A percentile compares a stretch with the other conserved stretches of the same genome.
These are phyloP conservation scores for Phialemoniopsis sp. DNA, from an alignment of 2,329 filamentous ascomycete genomes.

Conservation along the genomic window DNA sequence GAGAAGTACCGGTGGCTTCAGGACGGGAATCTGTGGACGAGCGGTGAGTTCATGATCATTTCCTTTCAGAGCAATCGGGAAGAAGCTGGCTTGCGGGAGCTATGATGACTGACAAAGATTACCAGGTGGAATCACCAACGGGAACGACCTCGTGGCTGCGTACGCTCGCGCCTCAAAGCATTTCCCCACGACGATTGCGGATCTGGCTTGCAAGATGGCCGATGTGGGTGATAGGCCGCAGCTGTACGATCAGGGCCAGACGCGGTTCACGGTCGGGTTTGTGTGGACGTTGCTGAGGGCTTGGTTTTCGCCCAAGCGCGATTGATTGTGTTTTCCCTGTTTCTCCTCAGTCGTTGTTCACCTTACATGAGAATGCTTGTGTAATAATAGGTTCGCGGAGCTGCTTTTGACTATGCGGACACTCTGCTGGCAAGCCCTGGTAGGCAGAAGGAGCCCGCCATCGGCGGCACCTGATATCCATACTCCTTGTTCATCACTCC, in stretches of 20 bases:
- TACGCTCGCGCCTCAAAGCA: constrained; percentile 39
- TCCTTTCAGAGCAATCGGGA: too few species aligned
- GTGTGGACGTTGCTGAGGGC: constrained; percentile 32
- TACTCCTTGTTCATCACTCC: too few species aligned
- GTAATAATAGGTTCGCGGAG: too few species aligned
- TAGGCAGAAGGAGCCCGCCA: too few species aligned
- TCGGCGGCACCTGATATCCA: too few species aligned
- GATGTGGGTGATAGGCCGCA: constrained; percentile 46
- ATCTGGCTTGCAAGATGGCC: constrained; percentile 35
- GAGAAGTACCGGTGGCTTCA: constrained; percentile 43
- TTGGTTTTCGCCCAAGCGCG: constrained; percentile 10
- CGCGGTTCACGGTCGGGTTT: constrained; percentile 22
- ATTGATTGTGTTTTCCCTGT: too few species aligned
- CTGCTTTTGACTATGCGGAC: too few species aligned
- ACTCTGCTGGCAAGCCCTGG: too few species aligned
- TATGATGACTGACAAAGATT: too few species aligned
- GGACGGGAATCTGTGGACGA: constrained; percentile 51
- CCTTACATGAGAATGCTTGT: too few species aligned
- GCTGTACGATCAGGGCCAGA: constrained; percentile 33
- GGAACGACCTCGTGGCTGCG: constrained; percentile 50
- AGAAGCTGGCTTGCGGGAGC: too few species aligned
- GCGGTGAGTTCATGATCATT: constrained; percentile 35
- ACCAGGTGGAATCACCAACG: constrained; percentile 49
- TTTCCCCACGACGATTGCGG: constrained; percentile 37
- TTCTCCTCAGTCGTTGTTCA: too few species aligned